Evolutionary conservation across 805 yeast species (phyloP).

Genomic region (Grigorovia yakushimaensis): DNA sequence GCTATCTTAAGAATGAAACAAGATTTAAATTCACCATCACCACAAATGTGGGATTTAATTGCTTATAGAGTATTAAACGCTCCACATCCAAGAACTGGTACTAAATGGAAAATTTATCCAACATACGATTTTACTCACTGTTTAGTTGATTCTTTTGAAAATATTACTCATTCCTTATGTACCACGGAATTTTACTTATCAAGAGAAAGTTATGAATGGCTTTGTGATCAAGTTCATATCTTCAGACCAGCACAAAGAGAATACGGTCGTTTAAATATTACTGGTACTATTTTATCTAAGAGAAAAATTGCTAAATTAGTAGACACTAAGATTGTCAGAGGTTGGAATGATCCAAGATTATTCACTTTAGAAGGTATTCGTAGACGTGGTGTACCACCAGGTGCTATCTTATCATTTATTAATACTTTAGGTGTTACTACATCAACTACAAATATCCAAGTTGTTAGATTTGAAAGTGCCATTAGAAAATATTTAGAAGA

Average conservation of each 20-base stretch:
- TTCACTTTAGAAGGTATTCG: conserved; percentile 89
- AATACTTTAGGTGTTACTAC: conserved; percentile 97
- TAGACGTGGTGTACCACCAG: conserved; percentile 98
- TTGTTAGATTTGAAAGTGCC: conserved; percentile 78
- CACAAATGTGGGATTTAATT: conserved; percentile 99
- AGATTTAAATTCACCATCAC: conserved; percentile 80
- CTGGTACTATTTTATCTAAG: conserved; percentile 91
- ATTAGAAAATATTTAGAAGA: conserved; percentile 81
- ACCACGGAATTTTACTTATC: conserved; percentile 90
- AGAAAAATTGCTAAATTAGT: conserved; percentile 93
- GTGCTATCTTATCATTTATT: conserved; percentile 87
- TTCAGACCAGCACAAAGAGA: conserved; percentile 99
- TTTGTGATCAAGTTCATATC: conserved; percentile 88
- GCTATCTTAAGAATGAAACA: conserved; percentile 96
- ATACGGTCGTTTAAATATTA: conserved; percentile 89
- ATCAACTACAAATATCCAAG: conserved; percentile 83
- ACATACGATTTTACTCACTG: conserved; percentile 99
- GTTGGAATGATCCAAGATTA: conserved; percentile 97
- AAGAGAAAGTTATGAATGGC: conserved; percentile 96
- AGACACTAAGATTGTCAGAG: conserved; percentile 70
- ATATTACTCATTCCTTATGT: conserved; percentile 91
- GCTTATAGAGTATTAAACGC: conserved; percentile 93
- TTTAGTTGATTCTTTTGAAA: conserved; percentile 94
- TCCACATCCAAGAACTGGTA: conserved; percentile 93
- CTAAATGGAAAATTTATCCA: conserved; percentile 95